Evolutionary conservation across 257 asterid genomes (phyloP), one percentile per base, ranked within the genome.

Genomic region (Solanum microdontum): DNA sequence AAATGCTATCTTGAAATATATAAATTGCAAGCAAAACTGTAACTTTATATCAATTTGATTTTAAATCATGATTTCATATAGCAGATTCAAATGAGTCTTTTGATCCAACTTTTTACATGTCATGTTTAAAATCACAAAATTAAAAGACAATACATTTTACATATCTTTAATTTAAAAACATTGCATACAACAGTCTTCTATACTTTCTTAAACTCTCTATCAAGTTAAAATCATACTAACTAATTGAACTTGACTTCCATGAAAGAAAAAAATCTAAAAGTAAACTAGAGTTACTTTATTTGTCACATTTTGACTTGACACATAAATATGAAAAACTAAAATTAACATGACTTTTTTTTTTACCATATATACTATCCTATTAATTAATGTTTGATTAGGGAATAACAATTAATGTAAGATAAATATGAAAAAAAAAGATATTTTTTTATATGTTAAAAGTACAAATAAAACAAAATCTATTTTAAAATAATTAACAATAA

Each of bases 111-210:
- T 51, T 6, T 5, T 51, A 58, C 10, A 19, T 62, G 7, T 0
- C 70, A 9, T 10, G 3, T 62, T 23, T 62, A 62, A 62, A 62
- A 62, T 62, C 7, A 62, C 7, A 62, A 55, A 19, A 51, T 15
- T 19, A 9, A 60, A 60, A 3, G 4, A 51, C 0, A 62, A 62
- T 9, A 10, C 0, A n/a, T 10, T 23, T 23, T 60, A 60, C 26
- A 8, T 62, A 62, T 62, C 14, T 62, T 62, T 62, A n/a, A n/a
- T 64, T n/a, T 64, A 2, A n/a, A n/a, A 62, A n/a, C 2, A 4
- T 24, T 0, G 6, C 6, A 64, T n/a, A n/a, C 15, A 64, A 8
- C 5, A 9, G 0, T 62, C 0, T 23, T 60, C 3, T 23, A 10
- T 62, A 23, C 3, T 60, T 60, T 60, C 13, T 60, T 60, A 23